Percentiles rank a stretch among this genome's conserved stretches.
Conservation (phyloP, 805 yeast species). For the Kazachstania africana region DNA sequence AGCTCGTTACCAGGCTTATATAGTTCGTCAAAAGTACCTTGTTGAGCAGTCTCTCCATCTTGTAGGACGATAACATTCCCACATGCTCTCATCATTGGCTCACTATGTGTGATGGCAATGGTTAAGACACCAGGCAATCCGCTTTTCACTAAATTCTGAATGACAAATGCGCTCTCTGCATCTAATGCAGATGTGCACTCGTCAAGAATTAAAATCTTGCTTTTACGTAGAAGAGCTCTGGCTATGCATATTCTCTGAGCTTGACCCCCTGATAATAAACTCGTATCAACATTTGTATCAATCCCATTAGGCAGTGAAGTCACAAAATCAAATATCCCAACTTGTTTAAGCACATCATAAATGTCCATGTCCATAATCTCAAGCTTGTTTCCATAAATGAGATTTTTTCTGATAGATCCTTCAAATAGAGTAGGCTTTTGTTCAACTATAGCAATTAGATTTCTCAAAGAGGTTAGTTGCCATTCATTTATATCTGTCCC, state of each 20-base stretch:
- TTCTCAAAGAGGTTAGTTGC: constrained; percentile 38
- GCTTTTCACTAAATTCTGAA: constrained; percentile 37
- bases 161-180: constrained; percentile 38
- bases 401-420: constrained; percentile 62
- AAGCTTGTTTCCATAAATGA: constrained; percentile 44
- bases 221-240: constrained; percentile 60
- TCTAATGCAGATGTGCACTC: constrained; percentile 89
- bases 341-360: constrained; percentile 30
- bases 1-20: constrained; percentile 2
- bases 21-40: constrained; percentile 30
- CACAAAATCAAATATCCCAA: constrained; percentile 46
- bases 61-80: constrained; percentile 38
- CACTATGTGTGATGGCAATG: constrained; percentile 64
- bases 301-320: constrained; percentile 43
- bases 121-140: constrained; percentile 34
- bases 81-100: constrained; percentile 50
- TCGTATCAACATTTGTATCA: constrained; percentile 43
- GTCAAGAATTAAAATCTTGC: constrained; percentile 58
- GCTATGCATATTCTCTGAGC: constrained; percentile 77
- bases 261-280: constrained; percentile 78
- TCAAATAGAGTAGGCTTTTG: constrained; percentile 65
- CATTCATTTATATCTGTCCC: constrained; percentile 37
- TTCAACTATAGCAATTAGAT: constrained; percentile 53
- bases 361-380: constrained; percentile 26
- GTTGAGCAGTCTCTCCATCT: constrained; percentile 37